Base-by-base conservation (phyloP, 2,329 filamentous ascomycete species). In the Pseudopyrenochaeta lycopersici region DNA sequence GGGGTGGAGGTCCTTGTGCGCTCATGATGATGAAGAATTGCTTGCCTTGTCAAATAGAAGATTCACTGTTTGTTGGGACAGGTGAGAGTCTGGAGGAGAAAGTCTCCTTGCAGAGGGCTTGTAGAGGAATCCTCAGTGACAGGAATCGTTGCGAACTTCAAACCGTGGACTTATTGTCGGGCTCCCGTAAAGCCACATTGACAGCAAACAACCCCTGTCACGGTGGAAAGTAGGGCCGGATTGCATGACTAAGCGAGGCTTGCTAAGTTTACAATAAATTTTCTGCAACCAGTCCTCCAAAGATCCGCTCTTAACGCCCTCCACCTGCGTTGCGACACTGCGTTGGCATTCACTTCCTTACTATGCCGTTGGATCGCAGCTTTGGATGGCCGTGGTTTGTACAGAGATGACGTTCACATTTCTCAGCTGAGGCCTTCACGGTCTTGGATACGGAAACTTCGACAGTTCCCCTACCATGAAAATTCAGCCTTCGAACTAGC, bases 131-230 rank as follows among this genome's bases (percentile, higher is more conserved):
- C 35, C 35, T 15, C 21, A 17, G 30, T 45, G 23, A 20, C 39
- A 20, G 35, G 10, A 14, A 23, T 11, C 21, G 40, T 29, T 41
- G 35, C 20, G 33, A 41, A 40, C 14, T 27, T 49, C 39, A 36
- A 52, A 50, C 49, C 48, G 48, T 53, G 56, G 53, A 52, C 55
- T 58, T 58, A 53, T 57, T 44, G 46, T 57, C 46, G 40, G 46
- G 49, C 44, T 46, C 41, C 51, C 49, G 49, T 55, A 51, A 62
- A 58, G 61, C 61, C 61, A 64, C 54, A 58, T 62, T 46, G 48
- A 50, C 49, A 51, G 47, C 46, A 57, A 46, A 38, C 21, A 35
- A 52, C 49, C 33, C 51, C 36, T 36, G 18, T 27, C 43, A 33
- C 46, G 52, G 47, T 9, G 11, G 31, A 49, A 46, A 27, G 46